Conservation (phyloP, 2,329 filamentous ascomycete species). For the Conoideocrella luteorostrata region DNA sequence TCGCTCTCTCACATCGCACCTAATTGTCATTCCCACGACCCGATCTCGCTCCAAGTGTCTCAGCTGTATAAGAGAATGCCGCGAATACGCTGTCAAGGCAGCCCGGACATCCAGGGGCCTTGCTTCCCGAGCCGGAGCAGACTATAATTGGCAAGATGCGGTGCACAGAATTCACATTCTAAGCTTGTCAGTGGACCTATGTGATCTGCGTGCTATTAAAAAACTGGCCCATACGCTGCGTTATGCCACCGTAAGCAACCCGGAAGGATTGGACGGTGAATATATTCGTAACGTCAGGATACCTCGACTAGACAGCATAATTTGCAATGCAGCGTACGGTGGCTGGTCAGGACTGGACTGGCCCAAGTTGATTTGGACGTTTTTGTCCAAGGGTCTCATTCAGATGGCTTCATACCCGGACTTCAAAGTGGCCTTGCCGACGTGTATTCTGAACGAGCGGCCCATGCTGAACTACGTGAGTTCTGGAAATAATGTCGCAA, state of each 20-base stretch:
- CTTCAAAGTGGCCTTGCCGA: slow-evolving; percentile 61
- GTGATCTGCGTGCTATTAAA: slow-evolving; percentile 47
- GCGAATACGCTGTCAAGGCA: slow-evolving; percentile 48
- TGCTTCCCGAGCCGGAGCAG: slow-evolving; percentile 28
- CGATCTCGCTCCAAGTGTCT: slow-evolving; percentile 67
- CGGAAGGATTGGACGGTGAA: slow-evolving; percentile 29
- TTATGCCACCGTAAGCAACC: slow-evolving; percentile 38
- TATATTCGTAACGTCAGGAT: slow-evolving; percentile 42
- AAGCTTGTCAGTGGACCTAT: slow-evolving; percentile 54
- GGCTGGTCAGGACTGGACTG: slow-evolving; percentile 80
- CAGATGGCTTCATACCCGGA: slow-evolving; percentile 69
- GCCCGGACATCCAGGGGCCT: slow-evolving; percentile 31
- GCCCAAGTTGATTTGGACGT: slow-evolving; percentile 45
- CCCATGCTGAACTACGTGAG: slow-evolving; percentile 28
- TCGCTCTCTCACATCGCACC: slow-evolving; percentile 58
- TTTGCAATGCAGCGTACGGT: slow-evolving; percentile 85
- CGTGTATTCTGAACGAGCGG: slow-evolving; percentile 36
- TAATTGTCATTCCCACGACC: slow-evolving; percentile 79
- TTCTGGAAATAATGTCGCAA: too few relatives aligned
- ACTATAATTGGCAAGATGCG: slow-evolving; percentile 30
- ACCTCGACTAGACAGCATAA: slow-evolving; percentile 68
- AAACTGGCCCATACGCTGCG: slow-evolving; percentile 41
- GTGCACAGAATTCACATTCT: slow-evolving; percentile 51
- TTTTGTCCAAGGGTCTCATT: slow-evolving; percentile 54
- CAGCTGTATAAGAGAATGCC: slow-evolving; percentile 61